Evolutionary conservation across 1,284 basidiomycete genomes (phyloP), one percentile per base, ranked within the genome.

Genomic region (Microstroma glucosiphilum): DNA sequence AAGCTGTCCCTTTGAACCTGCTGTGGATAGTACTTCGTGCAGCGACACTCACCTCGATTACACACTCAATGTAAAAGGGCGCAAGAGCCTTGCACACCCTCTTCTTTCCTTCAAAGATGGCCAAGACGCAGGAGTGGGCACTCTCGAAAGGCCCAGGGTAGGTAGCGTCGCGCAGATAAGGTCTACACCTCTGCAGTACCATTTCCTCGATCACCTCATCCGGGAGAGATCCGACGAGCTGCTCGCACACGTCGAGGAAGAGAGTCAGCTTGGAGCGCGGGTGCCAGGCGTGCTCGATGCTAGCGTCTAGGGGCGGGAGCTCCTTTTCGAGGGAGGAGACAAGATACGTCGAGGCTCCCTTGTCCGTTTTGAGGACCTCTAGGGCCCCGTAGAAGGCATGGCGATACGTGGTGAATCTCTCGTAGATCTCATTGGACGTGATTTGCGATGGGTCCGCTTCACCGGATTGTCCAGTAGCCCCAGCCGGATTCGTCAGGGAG

Each of bases 351-450:
- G 71, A 72, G 9, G 69, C 71, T 43, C 70, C 69, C 6, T 68
- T 69, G 42, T 78, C 76, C 11, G 74, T 65, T 17, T 69, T 64
- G 25, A 77, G 40, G n/a, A 78, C 68, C 42, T 78, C 76, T 7
- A 78, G 67, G 0, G 72, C 65, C 4, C 71, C 74, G 57, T 73
- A 76, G 26, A 78, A 78, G 23, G 76, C 73, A 25, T 72, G 71
- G 25, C 74, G 71, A 55, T 77, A 78, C 6, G 69, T 65, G 43
- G 73, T 72, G 59, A 77, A 76, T 8, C 51, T 19, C 13, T 17
- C 26, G 51, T 54, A 54, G 51, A 54, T 54, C 8, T 25, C 21
- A 26, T 54, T 54, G 17, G 51, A 54, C 25, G 51, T 54, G 21
- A 25, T 15, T 6, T 19, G 51, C 21, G 21, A 13, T 4, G 30